phyloP scores from a whole-genome alignment of 163 green algal genomes.

The Scenedesmus sp. region DNA sequence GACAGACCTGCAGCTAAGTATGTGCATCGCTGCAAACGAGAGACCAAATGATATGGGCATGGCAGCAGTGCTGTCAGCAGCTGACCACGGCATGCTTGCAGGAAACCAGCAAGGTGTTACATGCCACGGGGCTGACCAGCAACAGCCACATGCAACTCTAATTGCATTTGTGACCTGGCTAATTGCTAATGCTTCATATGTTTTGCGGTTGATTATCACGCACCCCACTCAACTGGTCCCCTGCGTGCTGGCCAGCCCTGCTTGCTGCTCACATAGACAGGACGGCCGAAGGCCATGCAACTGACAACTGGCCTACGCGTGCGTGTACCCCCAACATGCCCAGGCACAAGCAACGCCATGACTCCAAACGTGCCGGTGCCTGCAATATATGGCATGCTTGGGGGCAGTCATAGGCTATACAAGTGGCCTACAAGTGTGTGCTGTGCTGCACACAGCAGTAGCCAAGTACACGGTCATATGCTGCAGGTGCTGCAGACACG shows the following conservation, averaged over 20 bases:
- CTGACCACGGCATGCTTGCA: neutral
- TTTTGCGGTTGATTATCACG: neutral
- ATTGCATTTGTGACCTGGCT: constrained; percentile 8
- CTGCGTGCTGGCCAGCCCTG: neutral
- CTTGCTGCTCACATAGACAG: constrained; percentile 1
- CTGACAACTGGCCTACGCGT: neutral
- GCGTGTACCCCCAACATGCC: neutral
- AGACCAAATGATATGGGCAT: neutral
- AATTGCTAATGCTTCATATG: constrained; percentile 3
- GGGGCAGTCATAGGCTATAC: constrained; percentile 5
- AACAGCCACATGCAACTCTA: constrained; percentile 11
- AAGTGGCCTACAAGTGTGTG: neutral
- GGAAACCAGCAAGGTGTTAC: neutral
- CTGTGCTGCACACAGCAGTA: constrained; percentile 4
- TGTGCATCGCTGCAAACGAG: neutral
- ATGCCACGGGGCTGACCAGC: neutral
- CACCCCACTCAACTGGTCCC: neutral
- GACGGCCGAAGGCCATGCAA: neutral
- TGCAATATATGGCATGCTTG: neutral
- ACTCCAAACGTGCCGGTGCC: neutral
- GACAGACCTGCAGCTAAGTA: constrained; percentile 1
- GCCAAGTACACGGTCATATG: neutral
- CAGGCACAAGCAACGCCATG: neutral
- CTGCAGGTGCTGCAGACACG: neutral
- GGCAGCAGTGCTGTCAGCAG: neutral